A percentile compares a stretch with the other conserved stretches of the same genome.
Evolutionary conservation across 1,284 basidiomycete species (phyloP).

Genomic region (Puccinia horiana): DNA sequence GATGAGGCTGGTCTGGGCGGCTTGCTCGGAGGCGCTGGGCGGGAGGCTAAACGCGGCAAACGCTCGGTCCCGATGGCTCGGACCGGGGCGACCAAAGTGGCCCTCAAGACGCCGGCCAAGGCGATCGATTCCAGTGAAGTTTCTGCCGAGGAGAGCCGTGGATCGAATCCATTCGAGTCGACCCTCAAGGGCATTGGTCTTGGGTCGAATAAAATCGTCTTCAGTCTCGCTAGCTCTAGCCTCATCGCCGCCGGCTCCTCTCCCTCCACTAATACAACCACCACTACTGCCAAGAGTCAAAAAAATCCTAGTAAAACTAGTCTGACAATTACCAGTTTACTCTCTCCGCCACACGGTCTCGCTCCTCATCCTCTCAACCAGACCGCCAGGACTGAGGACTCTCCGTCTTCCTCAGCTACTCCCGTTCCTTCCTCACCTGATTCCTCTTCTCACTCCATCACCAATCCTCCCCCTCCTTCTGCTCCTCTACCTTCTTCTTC

Average conservation of each 20-base stretch:
- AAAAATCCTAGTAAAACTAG: no score
- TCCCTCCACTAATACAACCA: neutral
- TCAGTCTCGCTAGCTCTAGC: conserved; percentile 5
- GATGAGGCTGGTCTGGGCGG: conserved; percentile 28
- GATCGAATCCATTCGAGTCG: no score
- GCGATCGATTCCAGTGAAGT: neutral
- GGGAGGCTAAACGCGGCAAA: conserved; percentile 16
- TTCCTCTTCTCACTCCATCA: neutral
- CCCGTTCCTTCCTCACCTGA: neutral
- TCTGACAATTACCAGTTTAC: no score
- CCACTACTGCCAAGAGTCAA: no score
- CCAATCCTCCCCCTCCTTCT: neutral
- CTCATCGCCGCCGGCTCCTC: conserved; percentile 5
- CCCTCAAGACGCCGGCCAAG: neutral
- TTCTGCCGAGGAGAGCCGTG: neutral
- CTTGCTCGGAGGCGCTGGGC: neutral
- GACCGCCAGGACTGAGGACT: neutral
- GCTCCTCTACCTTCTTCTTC: neutral
- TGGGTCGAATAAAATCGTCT: conserved; percentile 7
- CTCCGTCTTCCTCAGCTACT: neutral
- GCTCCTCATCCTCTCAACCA: neutral
- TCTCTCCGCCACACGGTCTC: neutral
- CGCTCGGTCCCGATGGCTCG: neutral
- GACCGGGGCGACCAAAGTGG: neutral
- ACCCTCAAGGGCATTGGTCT: no score